Evolutionary conservation across 2,329 filamentous ascomycete species (phyloP).

Genomic region (Sphaerulina vaccinii): DNA sequence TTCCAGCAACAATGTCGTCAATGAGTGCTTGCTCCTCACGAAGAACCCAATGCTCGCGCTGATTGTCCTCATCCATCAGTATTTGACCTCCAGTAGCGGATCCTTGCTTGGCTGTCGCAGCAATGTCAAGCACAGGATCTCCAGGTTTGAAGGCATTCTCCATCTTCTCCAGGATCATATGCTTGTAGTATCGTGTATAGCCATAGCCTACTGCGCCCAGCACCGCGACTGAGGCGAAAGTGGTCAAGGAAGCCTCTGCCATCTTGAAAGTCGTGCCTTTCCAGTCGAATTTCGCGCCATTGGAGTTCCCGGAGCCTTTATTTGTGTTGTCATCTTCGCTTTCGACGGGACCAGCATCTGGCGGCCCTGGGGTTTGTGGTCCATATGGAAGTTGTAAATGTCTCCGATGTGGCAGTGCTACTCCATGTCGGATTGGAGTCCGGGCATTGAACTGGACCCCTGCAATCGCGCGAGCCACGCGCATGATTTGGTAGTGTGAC

Average conservation of each 20-base stretch:
- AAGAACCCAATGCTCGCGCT: slow-evolving; percentile 75
- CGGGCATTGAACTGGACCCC: slow-evolving; percentile 10
- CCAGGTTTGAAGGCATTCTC: slow-evolving; percentile 86
- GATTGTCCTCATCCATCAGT: slow-evolving; percentile 39
- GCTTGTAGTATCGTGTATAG: slow-evolving; percentile 67
- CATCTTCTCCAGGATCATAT: slow-evolving; percentile 88
- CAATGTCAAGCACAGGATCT: slow-evolving; percentile 66
- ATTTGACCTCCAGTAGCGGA: slow-evolving; percentile 25
- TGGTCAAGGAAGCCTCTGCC: slow-evolving; percentile 53
- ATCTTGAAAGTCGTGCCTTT: slow-evolving; percentile 49
- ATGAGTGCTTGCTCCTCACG: slow-evolving; percentile 79
- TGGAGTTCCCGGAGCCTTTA: slow-evolving; percentile 11
- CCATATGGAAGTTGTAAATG: slow-evolving; percentile 17
- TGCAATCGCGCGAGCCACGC: slow-evolving; percentile 15
- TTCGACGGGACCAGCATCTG: slow-evolving; percentile 21
- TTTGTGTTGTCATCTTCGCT: slow-evolving; percentile 19
- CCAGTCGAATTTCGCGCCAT: slow-evolving; percentile 27
- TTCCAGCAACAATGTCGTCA: slow-evolving; percentile 77
- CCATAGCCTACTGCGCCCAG: slow-evolving; percentile 64
- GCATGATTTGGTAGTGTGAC: slow-evolving; percentile 7
- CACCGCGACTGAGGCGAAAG: slow-evolving; percentile 51
- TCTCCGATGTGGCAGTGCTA: slow-evolving; percentile 9
- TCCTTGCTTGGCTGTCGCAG: slow-evolving; percentile 50
- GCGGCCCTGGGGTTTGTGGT: slow-evolving; percentile 23
- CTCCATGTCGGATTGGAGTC: slow-evolving; percentile 10